These are phyloP conservation scores for Pichia sp. DNA, from an alignment of 1,139 yeast species.

Conservation along the genomic window DNA sequence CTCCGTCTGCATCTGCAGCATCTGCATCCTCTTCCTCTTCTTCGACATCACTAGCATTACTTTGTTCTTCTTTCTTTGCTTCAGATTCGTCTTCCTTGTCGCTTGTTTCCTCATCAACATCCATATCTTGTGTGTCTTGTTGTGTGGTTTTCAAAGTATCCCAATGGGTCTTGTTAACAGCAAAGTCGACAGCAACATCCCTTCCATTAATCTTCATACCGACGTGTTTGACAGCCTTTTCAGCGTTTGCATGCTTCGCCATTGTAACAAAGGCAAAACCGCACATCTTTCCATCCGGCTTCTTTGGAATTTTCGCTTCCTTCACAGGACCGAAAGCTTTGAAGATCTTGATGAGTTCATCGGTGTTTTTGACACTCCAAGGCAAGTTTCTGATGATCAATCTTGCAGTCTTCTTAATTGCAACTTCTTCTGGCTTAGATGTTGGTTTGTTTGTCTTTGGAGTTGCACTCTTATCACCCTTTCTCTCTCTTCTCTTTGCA, in stretches of 20 bases:
- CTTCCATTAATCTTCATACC: slow-evolving; percentile 85
- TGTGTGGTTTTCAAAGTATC: slow-evolving; percentile 39
- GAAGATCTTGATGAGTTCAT: slow-evolving; percentile 62
- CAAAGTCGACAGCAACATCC: slow-evolving; percentile 91
- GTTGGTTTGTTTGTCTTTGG: slow-evolving; percentile 1
- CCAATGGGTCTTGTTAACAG: slow-evolving; percentile 86
- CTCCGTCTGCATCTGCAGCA: slow-evolving; percentile 24
- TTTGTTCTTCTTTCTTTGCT: slow-evolving; percentile 25
- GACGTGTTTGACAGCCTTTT: slow-evolving; percentile 68
- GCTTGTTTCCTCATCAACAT: slow-evolving; percentile 31
- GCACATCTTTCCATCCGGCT: slow-evolving; percentile 80
- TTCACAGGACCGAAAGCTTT: slow-evolving; percentile 77
- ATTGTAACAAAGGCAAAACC: slow-evolving; percentile 95
- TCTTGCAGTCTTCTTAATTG: slow-evolving; percentile 44
- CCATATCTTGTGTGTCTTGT: slow-evolving; percentile 34
- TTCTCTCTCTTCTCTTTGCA: slow-evolving; percentile 87
- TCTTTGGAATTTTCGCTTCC: slow-evolving; percentile 86
- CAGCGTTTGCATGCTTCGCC: slow-evolving; percentile 75
- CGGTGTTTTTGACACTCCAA: slow-evolving; percentile 86
- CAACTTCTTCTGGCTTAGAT: slow-evolving; percentile 18
- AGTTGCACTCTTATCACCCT: slow-evolving; percentile 1
- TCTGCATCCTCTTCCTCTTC: slow-evolving; percentile 26
- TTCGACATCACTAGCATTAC: slow-evolving; percentile 24
- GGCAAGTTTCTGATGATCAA: slow-evolving; percentile 88
- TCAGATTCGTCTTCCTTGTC: slow-evolving; percentile 32